phyloP scores from a whole-genome alignment of 306 rosid species.

The Lotus japonicus region DNA sequence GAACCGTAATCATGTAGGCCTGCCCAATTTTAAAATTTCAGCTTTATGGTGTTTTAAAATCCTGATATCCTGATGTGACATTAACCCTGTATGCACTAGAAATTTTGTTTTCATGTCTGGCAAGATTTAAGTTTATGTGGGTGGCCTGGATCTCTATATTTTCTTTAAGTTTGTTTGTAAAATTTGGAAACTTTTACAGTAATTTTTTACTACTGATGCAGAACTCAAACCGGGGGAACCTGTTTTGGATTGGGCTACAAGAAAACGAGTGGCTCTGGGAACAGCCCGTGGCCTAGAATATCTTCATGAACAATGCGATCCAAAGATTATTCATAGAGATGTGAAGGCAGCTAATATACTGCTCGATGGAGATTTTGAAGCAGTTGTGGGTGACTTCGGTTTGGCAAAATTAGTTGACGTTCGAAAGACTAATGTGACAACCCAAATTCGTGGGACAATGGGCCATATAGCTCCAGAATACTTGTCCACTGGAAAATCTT shows the following conservation, averaged over 20 bases:
- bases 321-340: slow-evolving; percentile 91
- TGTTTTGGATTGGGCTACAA: slow-evolving; percentile 67
- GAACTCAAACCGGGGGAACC: slow-evolving; percentile 74
- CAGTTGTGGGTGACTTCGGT: slow-evolving; percentile 95
- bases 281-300: slow-evolving; percentile 94
- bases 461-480: slow-evolving; percentile 99
- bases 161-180: neutral
- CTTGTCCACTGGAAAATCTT: slow-evolving; percentile 89
- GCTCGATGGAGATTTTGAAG: slow-evolving; percentile 89
- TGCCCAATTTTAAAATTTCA: neutral
- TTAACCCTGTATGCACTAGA: neutral
- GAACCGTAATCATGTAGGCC: neutral
- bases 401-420: slow-evolving; percentile 88
- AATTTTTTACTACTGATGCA: slow-evolving; percentile 36
- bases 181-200: neutral
- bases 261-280: slow-evolving; percentile 82
- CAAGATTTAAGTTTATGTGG: neutral
- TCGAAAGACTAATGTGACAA: slow-evolving; percentile 73
- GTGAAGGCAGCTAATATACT: slow-evolving; percentile 96
- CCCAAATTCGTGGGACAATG: slow-evolving; percentile 98
- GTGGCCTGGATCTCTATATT: slow-evolving; percentile 1
- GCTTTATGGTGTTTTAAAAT: slow-evolving; percentile 1
- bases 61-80: neutral
- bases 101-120: neutral
- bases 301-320: slow-evolving; percentile 91